Percentiles rank a stretch among this genome's conserved stretches.
phyloP scores from a whole-genome alignment of 495 filamentous ascomycete species.

The Lichenothelia convexa region DNA sequence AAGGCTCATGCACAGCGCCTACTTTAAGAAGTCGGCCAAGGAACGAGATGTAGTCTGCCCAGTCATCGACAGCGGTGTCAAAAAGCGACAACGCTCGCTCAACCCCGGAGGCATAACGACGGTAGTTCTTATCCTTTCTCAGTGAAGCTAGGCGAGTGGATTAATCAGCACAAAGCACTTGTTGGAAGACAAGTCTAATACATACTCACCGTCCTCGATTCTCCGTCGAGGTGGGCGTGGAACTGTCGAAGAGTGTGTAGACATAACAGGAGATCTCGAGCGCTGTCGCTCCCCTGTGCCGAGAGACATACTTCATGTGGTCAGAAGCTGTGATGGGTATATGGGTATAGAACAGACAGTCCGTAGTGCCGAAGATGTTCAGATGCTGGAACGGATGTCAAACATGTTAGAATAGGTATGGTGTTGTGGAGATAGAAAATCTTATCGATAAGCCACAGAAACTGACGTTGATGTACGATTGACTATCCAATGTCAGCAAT shows the following conservation, averaged over 20 bases:
- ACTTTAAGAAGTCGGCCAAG: slow-evolving; percentile 83
- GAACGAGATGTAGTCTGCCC: slow-evolving; percentile 98
- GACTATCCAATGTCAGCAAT: too few species aligned
- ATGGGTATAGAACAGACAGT: too few species aligned
- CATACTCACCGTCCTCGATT: slow-evolving; percentile 23
- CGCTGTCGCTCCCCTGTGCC: slow-evolving; percentile 14
- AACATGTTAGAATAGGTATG: too few species aligned
- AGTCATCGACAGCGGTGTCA: slow-evolving; percentile 87
- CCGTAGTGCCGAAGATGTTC: too few species aligned
- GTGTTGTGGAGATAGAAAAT: too few species aligned
- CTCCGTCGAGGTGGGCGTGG: slow-evolving; percentile 15
- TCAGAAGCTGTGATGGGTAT: too few species aligned
- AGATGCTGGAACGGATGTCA: too few species aligned
- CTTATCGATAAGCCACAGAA: too few species aligned
- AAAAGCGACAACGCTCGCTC: slow-evolving; percentile 80
- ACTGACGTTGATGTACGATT: too few species aligned
- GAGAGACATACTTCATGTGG: slow-evolving; percentile 15
- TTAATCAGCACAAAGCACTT: background rate
- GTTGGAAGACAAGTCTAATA: background rate
- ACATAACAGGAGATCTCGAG: slow-evolving; percentile 18
- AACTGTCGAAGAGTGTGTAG: slow-evolving; percentile 22
- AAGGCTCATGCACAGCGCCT: slow-evolving; percentile 7
- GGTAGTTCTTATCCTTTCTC: slow-evolving; percentile 75
- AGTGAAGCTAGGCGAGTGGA: slow-evolving; percentile 8
- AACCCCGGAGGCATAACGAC: slow-evolving; percentile 74